Conservation (phyloP, 2,329 filamentous ascomycete genomes). For the Ophiosphaerella herpotricha region DNA sequence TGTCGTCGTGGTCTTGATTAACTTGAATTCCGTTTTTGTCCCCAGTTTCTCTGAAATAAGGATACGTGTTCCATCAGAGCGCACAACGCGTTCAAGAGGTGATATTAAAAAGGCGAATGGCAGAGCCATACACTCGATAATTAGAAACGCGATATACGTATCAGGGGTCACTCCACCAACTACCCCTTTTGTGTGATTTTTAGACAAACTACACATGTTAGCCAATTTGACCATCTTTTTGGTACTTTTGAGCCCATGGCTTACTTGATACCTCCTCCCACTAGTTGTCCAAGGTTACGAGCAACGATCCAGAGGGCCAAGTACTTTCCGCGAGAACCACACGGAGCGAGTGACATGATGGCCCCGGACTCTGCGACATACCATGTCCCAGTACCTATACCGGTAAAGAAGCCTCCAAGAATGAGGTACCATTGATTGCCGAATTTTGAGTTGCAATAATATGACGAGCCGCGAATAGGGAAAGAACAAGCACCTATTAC, state of each 20-base stretch:
- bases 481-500: slow-evolving; percentile 52
- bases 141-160: slow-evolving; percentile 55
- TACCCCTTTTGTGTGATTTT: slow-evolving; percentile 32
- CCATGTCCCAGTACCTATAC: slow-evolving; percentile 49
- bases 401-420: slow-evolving; percentile 30
- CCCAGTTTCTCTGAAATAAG: slow-evolving; percentile 48
- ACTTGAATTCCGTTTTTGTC: slow-evolving; percentile 48
- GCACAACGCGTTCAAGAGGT: slow-evolving; percentile 52
- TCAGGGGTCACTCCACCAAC: slow-evolving; percentile 50
- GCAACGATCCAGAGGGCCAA: slow-evolving; percentile 56
- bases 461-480: slow-evolving; percentile 54
- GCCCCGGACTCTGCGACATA: slow-evolving; percentile 56
- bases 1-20: slow-evolving; percentile 45
- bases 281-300: slow-evolving; percentile 53
- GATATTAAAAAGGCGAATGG: slow-evolving; percentile 55
- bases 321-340: slow-evolving; percentile 54
- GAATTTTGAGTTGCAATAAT: slow-evolving; percentile 57
- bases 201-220: slow-evolving; percentile 19
- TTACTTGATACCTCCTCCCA: slow-evolving; percentile 52
- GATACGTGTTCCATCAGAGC: slow-evolving; percentile 53
- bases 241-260: background rate
- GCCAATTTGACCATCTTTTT: background rate
- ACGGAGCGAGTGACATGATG: slow-evolving; percentile 56
- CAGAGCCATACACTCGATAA: slow-evolving; percentile 53
- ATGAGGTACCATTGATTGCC: slow-evolving; percentile 54